Conservation (phyloP, 306 rosid genomes). For the Citrullus colocynthis region DNA sequence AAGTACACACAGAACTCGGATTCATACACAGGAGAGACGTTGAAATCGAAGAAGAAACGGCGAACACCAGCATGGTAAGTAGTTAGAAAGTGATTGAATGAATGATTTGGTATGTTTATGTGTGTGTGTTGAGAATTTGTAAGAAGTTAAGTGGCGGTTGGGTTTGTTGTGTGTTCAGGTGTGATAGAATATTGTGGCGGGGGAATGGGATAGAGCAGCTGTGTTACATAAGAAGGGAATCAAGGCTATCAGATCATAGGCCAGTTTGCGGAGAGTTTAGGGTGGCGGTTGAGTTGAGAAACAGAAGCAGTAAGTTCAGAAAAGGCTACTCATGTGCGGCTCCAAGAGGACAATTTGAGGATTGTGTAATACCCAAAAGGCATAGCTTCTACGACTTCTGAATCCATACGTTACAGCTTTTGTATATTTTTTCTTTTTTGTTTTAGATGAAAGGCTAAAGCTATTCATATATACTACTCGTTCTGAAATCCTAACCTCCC, state of each 20-base stretch:
- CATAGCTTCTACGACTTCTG: conserved; percentile 62
- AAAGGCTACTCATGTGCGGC: conserved; percentile 52
- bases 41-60: conserved; percentile 73
- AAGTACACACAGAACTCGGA: conserved; percentile 78
- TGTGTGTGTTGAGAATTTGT: not conserved
- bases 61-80: conserved; percentile 71
- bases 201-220: conserved; percentile 57
- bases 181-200: conserved; percentile 82
- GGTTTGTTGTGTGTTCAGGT: conserved; percentile 29
- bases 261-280: conserved; percentile 68
- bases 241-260: conserved; percentile 77
- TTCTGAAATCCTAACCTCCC: too few species aligned
- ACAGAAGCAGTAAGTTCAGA: conserved; percentile 48
- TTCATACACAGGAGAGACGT: conserved; percentile 72
- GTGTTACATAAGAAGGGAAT: conserved; percentile 67
- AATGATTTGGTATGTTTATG: not conserved
- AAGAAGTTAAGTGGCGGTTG: not conserved
- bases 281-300: conserved; percentile 39
- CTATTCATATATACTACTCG: not conserved
- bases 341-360: conserved; percentile 45
- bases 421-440: not conserved
- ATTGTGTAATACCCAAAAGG: conserved; percentile 50
- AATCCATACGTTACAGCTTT: not conserved
- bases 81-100: too few species aligned
- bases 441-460: not conserved